phyloP scores from a whole-genome alignment of 768 basidiomycete genomes.

The Ramaria rubella region DNA sequence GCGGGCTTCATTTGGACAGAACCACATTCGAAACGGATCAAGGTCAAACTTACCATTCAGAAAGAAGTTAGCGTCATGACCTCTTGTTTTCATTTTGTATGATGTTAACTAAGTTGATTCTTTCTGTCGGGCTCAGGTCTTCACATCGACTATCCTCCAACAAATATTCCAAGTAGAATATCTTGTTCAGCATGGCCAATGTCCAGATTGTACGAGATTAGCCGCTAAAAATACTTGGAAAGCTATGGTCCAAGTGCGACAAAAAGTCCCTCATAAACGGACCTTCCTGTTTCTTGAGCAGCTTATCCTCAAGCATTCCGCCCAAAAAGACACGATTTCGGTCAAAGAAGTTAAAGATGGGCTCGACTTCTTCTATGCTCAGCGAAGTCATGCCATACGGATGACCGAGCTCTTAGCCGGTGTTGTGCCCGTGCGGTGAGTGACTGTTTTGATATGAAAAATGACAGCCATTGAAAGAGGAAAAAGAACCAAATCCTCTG shows the following conservation, averaged over 20 bases:
- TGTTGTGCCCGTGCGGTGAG: conserved; percentile 83
- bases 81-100: background rate
- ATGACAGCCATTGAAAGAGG: background rate
- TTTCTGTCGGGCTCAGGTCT: conserved; percentile 44
- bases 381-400: conserved; percentile 85
- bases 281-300: conserved; percentile 98
- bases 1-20: conserved; percentile 99
- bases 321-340: conserved; percentile 92
- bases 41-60: conserved; percentile 93
- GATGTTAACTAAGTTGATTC: background rate
- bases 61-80: conserved; percentile 67
- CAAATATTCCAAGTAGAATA: conserved; percentile 97
- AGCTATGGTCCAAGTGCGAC: conserved; percentile 95
- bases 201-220: conserved; percentile 85
- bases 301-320: conserved; percentile 91
- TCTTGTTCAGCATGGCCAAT: conserved; percentile 91
- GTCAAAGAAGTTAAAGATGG: conserved; percentile 93
- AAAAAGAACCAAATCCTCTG: conserved; percentile 80
- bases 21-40: conserved; percentile 89
- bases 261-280: conserved; percentile 96
- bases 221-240: conserved; percentile 99
- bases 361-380: conserved; percentile 93
- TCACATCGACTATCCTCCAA: conserved; percentile 91
- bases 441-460: conserved; percentile 11
- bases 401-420: conserved; percentile 91